phyloP scores from a whole-genome alignment of 495 filamentous ascomycete species.

The Penicillium riverlandense region DNA sequence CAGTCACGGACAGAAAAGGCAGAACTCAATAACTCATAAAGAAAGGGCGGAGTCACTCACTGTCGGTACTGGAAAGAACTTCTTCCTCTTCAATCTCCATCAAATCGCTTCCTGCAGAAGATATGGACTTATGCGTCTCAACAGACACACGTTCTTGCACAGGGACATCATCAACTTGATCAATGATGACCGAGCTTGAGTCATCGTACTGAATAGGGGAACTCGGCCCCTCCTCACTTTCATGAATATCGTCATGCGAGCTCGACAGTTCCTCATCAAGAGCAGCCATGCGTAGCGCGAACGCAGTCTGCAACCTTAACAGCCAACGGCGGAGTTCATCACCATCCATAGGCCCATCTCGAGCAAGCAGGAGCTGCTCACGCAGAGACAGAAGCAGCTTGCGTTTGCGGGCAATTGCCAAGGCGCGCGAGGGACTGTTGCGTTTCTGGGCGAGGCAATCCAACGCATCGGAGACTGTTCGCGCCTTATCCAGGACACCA shows the following conservation, averaged over 20 bases:
- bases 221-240: background rate
- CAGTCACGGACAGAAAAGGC: too few species aligned
- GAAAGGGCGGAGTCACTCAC: too few species aligned
- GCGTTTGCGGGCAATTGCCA: slow-evolving; percentile 52
- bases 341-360: slow-evolving; percentile 60
- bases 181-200: too few species aligned
- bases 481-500: slow-evolving; percentile 58
- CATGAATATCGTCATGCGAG: slow-evolving; percentile 1
- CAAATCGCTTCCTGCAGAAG: too few species aligned
- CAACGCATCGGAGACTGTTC: slow-evolving; percentile 54
- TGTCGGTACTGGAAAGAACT: too few species aligned
- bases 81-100: too few species aligned
- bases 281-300: slow-evolving; percentile 62
- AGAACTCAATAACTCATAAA: too few species aligned
- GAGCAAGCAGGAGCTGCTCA: slow-evolving; percentile 67
- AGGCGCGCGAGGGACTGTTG: slow-evolving; percentile 48
- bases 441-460: slow-evolving; percentile 43
- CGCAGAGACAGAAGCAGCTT: slow-evolving; percentile 68
- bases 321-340: slow-evolving; percentile 57
- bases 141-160: too few species aligned
- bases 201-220: too few species aligned
- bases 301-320: slow-evolving; percentile 66
- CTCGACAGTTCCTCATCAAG: slow-evolving; percentile 35
- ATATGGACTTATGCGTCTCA: too few species aligned
- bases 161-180: too few species aligned